Conservation (phyloP, 768 basidiomycete genomes). For the Mrakia blollopis region DNA sequence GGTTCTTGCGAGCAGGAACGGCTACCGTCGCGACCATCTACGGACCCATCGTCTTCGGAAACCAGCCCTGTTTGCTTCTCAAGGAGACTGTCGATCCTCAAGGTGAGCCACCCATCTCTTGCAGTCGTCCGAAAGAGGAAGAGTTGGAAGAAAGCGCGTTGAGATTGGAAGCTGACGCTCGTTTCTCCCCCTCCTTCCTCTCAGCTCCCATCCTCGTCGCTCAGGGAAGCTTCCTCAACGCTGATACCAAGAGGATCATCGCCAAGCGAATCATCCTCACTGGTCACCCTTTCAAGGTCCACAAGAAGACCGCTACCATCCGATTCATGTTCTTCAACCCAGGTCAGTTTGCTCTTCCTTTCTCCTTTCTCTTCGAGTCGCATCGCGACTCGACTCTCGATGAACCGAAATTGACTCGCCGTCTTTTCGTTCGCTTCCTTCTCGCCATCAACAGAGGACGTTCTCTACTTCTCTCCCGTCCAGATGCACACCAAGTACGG, state of each 20-base stretch:
- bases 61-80: constrained; percentile 70
- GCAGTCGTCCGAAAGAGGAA: too few relatives aligned
- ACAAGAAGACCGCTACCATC: constrained; percentile 94
- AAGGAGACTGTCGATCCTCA: constrained; percentile 62
- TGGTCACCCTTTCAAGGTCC: constrained; percentile 93
- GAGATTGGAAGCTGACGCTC: constrained; percentile 27
- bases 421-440: not conserved
- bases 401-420: not conserved
- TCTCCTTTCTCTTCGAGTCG: not conserved
- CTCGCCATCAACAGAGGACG: constrained; percentile 60
- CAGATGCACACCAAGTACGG: constrained; percentile 90
- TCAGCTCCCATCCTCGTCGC: constrained; percentile 64
- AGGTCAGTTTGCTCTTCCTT: constrained; percentile 48
- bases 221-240: constrained; percentile 76
- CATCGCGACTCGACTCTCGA: not conserved
- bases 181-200: constrained; percentile 24
- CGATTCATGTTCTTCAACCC: constrained; percentile 98
- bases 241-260: constrained; percentile 85
- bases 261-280: constrained; percentile 93
- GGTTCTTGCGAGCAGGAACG: constrained; percentile 75
- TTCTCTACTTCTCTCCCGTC: constrained; percentile 87
- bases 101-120: too few relatives aligned
- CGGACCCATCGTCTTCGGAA: constrained; percentile 82
- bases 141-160: constrained; percentile 9
- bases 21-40: constrained; percentile 76